Percentiles rank a stretch among this genome's conserved stretches.
Evolutionary conservation across 208 protist genomes (phyloP).

Genomic region (Trypanosoma rangeli): DNA sequence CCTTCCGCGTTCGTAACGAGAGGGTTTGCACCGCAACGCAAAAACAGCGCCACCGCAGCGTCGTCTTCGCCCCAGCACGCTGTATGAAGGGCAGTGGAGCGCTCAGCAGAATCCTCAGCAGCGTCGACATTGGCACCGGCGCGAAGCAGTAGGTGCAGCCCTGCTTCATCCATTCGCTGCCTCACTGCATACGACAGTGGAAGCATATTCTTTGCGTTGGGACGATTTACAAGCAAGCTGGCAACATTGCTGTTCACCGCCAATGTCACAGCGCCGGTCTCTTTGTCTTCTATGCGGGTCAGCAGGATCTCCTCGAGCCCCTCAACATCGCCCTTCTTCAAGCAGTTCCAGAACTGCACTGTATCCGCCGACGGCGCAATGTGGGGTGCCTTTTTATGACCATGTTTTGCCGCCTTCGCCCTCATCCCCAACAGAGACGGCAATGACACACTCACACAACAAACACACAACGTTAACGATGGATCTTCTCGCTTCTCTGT

Average conservation of each 20-base stretch:
- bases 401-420: constrained; percentile 1
- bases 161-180: constrained; percentile 27
- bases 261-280: constrained; percentile 23
- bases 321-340: constrained; percentile 45
- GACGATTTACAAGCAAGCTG: constrained; percentile 23
- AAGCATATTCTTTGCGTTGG: constrained; percentile 44
- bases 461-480: not conserved
- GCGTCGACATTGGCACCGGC: constrained; percentile 47
- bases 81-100: constrained; percentile 40
- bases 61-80: constrained; percentile 55
- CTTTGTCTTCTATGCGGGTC: constrained; percentile 27
- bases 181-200: constrained; percentile 49
- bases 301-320: constrained; percentile 40
- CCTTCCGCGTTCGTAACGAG: constrained; percentile 42
- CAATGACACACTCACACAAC: not conserved
- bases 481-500: not conserved
- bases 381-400: not conserved
- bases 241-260: constrained; percentile 20
- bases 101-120: constrained; percentile 33
- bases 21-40: constrained; percentile 46
- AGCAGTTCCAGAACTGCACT: constrained; percentile 41
- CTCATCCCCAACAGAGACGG: not conserved
- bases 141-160: constrained; percentile 41
- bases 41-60: constrained; percentile 35
- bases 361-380: not conserved